phyloP scores from a whole-genome alignment of 768 basidiomycete genomes.

The Trametes meyenii region DNA sequence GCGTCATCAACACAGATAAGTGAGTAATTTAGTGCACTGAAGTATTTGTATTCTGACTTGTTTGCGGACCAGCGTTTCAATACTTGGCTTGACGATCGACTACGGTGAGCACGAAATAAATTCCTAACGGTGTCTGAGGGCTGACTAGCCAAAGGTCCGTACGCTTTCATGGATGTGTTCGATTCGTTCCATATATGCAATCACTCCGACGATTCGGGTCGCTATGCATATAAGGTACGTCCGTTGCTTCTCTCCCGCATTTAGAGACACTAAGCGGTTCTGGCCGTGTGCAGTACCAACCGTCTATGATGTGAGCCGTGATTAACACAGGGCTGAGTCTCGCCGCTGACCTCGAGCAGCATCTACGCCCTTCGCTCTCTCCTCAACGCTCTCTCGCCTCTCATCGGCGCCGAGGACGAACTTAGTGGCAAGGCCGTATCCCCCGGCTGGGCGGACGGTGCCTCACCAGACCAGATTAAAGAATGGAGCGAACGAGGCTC shows the following conservation, averaged over 20 bases:
- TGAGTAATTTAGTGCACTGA: constrained; percentile 35
- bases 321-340: neutral
- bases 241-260: neutral
- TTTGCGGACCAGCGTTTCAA: constrained; percentile 55
- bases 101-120: constrained; percentile 50
- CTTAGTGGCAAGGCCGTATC: constrained; percentile 50
- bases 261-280: neutral
- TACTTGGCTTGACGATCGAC: constrained; percentile 77
- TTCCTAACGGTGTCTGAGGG: no score
- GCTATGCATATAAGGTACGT: constrained; percentile 70
- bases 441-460: constrained; percentile 66
- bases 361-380: constrained; percentile 80
- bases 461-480: constrained; percentile 52
- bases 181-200: constrained; percentile 88
- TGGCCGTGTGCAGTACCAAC: constrained; percentile 56
- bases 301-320: constrained; percentile 66
- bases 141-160: constrained; percentile 60
- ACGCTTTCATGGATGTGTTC: constrained; percentile 94
- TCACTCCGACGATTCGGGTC: constrained; percentile 76
- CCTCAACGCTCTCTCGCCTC: constrained; percentile 75
- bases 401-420: constrained; percentile 82
- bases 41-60: constrained; percentile 15
- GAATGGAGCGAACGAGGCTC: constrained; percentile 64
- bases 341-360: constrained; percentile 38
- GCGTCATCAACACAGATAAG: constrained; percentile 98